Percentiles rank a stretch among this genome's conserved stretches.
Evolutionary conservation across 2,329 filamentous ascomycete genomes (phyloP).

Genomic region (Corniculantispora saksenae): DNA sequence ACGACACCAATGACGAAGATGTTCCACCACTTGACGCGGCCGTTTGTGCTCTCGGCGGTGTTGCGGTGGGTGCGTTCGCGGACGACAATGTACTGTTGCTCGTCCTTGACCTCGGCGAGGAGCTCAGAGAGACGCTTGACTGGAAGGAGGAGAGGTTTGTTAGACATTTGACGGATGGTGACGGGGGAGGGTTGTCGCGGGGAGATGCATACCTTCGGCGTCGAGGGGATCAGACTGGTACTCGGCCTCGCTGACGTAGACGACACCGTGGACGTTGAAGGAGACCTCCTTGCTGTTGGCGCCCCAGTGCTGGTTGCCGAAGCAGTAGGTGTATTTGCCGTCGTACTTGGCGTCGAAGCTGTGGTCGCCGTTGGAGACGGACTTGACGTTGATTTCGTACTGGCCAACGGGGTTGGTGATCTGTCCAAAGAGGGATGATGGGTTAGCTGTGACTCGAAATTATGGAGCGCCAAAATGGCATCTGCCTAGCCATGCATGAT

Average conservation of each 20-base stretch:
- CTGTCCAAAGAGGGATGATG: constrained; percentile 36
- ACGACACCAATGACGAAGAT: constrained; percentile 91
- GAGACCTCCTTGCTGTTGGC: constrained; percentile 96
- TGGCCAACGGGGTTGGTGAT: constrained; percentile 77
- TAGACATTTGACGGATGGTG: neutral
- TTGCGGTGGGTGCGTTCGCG: constrained; percentile 96
- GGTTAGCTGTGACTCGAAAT: constrained; percentile 22
- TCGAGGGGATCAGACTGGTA: constrained; percentile 85
- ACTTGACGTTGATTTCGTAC: constrained; percentile 78
- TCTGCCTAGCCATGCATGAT: neutral
- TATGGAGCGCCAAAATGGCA: neutral
- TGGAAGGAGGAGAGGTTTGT: constrained; percentile 35
- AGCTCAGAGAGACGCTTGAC: constrained; percentile 83
- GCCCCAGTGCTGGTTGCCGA: constrained; percentile 98
- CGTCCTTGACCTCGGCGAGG: constrained; percentile 90
- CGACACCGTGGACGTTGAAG: constrained; percentile 98
- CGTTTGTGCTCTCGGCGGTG: constrained; percentile 97
- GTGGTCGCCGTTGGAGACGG: constrained; percentile 87
- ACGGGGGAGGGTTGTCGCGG: neutral
- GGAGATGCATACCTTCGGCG: constrained; percentile 66
- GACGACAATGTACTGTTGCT: constrained; percentile 94
- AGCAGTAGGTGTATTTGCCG: constrained; percentile 94
- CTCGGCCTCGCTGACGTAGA: constrained; percentile 91
- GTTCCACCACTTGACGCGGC: constrained; percentile 99
- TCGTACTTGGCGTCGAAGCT: constrained; percentile 83